Conservation (phyloP, 192 early-diverging fungal species). For the Cladochytrium replicatum region DNA sequence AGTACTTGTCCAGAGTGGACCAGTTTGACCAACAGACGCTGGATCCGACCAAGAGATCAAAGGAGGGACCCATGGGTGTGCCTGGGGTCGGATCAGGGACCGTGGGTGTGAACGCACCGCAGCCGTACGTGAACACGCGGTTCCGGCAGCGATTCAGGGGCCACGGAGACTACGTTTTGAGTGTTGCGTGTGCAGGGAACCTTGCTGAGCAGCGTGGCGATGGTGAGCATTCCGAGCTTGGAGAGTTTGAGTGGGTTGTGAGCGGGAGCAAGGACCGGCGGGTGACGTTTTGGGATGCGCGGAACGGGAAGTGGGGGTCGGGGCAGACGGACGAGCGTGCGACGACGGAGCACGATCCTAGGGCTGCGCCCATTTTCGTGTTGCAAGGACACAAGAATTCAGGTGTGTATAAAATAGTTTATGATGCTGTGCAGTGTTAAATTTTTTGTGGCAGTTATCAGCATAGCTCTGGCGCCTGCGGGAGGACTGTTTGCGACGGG, state of each 20-base stretch:
- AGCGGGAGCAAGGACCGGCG: constrained; percentile 86
- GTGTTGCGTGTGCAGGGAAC: constrained; percentile 61
- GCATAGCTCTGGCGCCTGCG: constrained; percentile 70
- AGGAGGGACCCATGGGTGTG: too few relatives aligned
- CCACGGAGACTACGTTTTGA: constrained; percentile 95
- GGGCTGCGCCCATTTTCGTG: constrained; percentile 44
- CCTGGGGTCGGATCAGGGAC: too few relatives aligned
- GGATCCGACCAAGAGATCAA: too few relatives aligned
- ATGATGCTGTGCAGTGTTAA: not conserved
- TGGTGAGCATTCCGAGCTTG: constrained; percentile 11
- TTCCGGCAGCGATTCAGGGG: constrained; percentile 46
- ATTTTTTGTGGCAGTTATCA: constrained; percentile 58
- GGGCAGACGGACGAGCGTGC: constrained; percentile 1
- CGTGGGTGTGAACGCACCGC: constrained; percentile 5
- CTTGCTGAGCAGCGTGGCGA: constrained; percentile 24
- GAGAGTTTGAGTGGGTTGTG: constrained; percentile 74
- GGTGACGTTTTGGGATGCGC: constrained; percentile 91
- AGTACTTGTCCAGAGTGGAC: too few relatives aligned
- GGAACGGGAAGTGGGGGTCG: too few relatives aligned
- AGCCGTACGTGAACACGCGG: constrained; percentile 23
- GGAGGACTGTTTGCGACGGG: constrained; percentile 92
- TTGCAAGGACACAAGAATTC: constrained; percentile 97
- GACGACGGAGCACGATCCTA: not conserved
- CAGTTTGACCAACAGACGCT: too few relatives aligned
- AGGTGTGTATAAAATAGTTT: constrained; percentile 31